Evolutionary conservation across 805 yeast species (phyloP), one percentile per base, ranked within the genome.

Genomic region (Saccharomyces jurei): DNA sequence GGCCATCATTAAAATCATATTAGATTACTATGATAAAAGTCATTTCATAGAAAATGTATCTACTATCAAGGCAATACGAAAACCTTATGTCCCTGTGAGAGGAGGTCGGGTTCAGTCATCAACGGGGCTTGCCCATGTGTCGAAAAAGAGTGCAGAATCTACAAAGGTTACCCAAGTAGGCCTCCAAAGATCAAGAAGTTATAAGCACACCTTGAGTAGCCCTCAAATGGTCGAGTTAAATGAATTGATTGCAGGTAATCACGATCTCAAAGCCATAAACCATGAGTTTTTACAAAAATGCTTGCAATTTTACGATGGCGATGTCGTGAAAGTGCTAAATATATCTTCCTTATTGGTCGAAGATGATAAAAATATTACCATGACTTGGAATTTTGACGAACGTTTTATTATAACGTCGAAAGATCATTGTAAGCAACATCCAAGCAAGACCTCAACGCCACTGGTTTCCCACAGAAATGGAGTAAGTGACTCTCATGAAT

Each of bases 221-320:
- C 48, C 52, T 0, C 76, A 74, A 53, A 67, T 68, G 3, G 47
- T 55, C 2, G 78, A 74, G 50, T 56, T 81, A 29, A 61, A 69
- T 1, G 62, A 63, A 2, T 51, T 73, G 1, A 67, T 74, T 26
- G 59, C 65, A 10, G 60, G 70, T 9, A 77, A 78, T 59, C 58
- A 64, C 0, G 57, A 57, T 6, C 64, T 81, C 11, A 66, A 64
- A 13, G 57, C 60, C 1, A 60, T 81, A 11, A 71, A 72, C 56
- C 71, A 71, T 52, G 58, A 58, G 1, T 81, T 82, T 55, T 70
- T 76, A 41, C 57, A 65, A 22, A 61, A 68, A 13, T 74, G 76
- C 11, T 50, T 81, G 4, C 63, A 55, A 14, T 78, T 76, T 59
- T 80, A 73, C 60, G 56, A 71, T n/a, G 83, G 82, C 2, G 73